These are phyloP conservation scores for Alternaria alternata DNA, from an alignment of 2,329 filamentous ascomycete genomes.

Conservation along the genomic window DNA sequence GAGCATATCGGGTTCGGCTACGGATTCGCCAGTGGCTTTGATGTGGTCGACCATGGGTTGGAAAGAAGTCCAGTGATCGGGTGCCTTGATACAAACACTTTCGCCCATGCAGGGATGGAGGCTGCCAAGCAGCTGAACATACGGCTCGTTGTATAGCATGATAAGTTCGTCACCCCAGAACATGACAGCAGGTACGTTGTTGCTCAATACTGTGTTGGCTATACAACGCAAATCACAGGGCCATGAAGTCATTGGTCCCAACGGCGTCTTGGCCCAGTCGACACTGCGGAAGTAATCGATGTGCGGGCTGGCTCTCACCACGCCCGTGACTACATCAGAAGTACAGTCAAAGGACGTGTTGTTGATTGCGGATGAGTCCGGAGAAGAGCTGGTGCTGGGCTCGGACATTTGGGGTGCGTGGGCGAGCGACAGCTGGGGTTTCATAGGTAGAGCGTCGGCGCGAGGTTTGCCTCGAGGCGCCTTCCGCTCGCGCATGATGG, in stretches of 20 bases:
- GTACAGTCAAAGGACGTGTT: constrained; percentile 27
- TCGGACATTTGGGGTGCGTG: background rate
- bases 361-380: background rate
- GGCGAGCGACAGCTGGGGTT: constrained; percentile 31
- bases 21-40: constrained; percentile 29
- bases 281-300: constrained; percentile 73
- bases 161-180: constrained; percentile 55
- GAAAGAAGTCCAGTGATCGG: constrained; percentile 67
- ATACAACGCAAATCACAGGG: constrained; percentile 72
- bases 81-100: constrained; percentile 68
- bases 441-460: constrained; percentile 48
- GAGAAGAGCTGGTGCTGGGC: background rate
- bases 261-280: constrained; percentile 74
- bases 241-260: constrained; percentile 78
- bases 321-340: constrained; percentile 11
- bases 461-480: constrained; percentile 54
- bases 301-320: constrained; percentile 53
- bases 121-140: constrained; percentile 38
- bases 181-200: constrained; percentile 65
- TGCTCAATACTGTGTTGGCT: constrained; percentile 76
- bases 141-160: constrained; percentile 51
- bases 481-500: constrained; percentile 37
- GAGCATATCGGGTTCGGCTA: constrained; percentile 69
- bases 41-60: constrained; percentile 34
- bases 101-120: constrained; percentile 67